A percentile compares a stretch with the other conserved stretches of the same genome.
These are phyloP conservation scores for Apophysomyces ossiformis DNA, from an alignment of 371 early-diverging fungal species.

Conservation along the genomic window DNA sequence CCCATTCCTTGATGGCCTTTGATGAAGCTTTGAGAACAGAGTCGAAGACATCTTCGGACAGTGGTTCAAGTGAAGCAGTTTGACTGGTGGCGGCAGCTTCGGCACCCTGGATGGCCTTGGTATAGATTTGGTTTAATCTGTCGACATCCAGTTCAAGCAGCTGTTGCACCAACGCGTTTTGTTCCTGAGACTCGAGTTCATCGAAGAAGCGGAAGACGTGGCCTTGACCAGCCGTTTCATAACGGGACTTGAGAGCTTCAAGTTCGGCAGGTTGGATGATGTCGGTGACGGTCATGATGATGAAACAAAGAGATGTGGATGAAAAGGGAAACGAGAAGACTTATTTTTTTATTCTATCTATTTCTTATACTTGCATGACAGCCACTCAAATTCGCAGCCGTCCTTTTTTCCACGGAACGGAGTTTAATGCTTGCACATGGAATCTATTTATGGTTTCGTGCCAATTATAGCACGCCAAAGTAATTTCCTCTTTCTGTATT, in stretches of 20 bases:
- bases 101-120: constrained; percentile 65
- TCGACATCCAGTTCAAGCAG: constrained; percentile 77
- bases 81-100: constrained; percentile 45
- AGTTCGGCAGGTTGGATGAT: constrained; percentile 33
- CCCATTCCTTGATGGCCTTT: constrained; percentile 72
- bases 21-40: constrained; percentile 67
- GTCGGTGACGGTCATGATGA: constrained; percentile 15
- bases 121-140: constrained; percentile 80
- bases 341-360: constrained; percentile 15
- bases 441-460: constrained; percentile 4
- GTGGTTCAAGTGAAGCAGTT: constrained; percentile 67
- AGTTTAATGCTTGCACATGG: constrained; percentile 10
- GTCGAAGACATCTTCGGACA: constrained; percentile 78
- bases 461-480: constrained; percentile 5
- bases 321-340: constrained; percentile 5
- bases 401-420: constrained; percentile 17
- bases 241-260: constrained; percentile 63
- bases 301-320: background rate
- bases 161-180: constrained; percentile 66
- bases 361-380: constrained; percentile 14
- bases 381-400: constrained; percentile 8
- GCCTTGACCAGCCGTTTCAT: constrained; percentile 81
- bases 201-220: constrained; percentile 90
- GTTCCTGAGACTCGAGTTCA: constrained; percentile 61
- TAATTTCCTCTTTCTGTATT: background rate